A percentile compares a stretch with the other conserved stretches of the same genome.
These are phyloP conservation scores for Cercospora brassicicola DNA, from an alignment of 2,329 filamentous ascomycete species.

Conservation along the genomic window DNA sequence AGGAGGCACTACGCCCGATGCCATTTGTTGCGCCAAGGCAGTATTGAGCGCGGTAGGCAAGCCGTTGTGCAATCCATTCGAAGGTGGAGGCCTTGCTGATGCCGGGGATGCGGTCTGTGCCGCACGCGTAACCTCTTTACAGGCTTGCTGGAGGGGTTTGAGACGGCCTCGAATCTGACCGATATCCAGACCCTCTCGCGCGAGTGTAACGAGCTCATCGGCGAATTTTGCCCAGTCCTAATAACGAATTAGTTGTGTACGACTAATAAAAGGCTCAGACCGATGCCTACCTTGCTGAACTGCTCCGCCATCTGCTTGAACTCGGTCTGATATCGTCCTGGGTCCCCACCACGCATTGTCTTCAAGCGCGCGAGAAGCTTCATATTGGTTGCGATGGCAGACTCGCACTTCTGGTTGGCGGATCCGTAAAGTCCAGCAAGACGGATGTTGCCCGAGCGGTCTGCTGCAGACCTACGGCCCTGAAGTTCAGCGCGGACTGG, in stretches of 20 bases:
- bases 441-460: slow-evolving; percentile 44
- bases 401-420: slow-evolving; percentile 69
- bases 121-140: slow-evolving; percentile 74
- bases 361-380: slow-evolving; percentile 71
- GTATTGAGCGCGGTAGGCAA: slow-evolving; percentile 31
- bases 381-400: slow-evolving; percentile 71
- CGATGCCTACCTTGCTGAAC: slow-evolving; percentile 57
- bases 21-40: slow-evolving; percentile 24
- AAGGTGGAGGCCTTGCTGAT: slow-evolving; percentile 47
- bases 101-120: slow-evolving; percentile 65
- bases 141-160: slow-evolving; percentile 75
- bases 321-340: slow-evolving; percentile 64
- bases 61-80: slow-evolving; percentile 21
- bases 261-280: background rate
- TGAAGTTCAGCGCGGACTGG: slow-evolving; percentile 67
- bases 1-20: slow-evolving; percentile 49
- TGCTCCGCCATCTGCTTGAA: slow-evolving; percentile 72
- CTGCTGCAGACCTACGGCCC: slow-evolving; percentile 63
- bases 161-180: slow-evolving; percentile 72
- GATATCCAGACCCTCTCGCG: slow-evolving; percentile 41
- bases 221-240: slow-evolving; percentile 68
- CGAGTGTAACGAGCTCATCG: slow-evolving; percentile 56
- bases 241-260: background rate
- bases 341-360: slow-evolving; percentile 80
- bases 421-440: slow-evolving; percentile 63